Conservation (phyloP, 2,329 filamentous ascomycete genomes). For the Fonsecaea monophora region DNA sequence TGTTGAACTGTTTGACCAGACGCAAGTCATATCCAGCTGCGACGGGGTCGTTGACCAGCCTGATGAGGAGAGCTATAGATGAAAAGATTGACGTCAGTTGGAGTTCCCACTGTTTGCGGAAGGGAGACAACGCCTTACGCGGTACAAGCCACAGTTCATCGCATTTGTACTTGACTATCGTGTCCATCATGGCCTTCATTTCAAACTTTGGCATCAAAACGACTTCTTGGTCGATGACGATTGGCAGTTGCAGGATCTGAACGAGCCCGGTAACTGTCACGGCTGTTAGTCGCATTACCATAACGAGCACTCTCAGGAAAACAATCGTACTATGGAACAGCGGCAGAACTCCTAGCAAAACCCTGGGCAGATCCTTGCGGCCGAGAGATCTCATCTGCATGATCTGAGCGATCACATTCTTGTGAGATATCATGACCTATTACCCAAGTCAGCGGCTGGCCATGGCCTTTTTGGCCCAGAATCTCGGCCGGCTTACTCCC, state of each 20-base stretch:
- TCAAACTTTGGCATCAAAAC: constrained; percentile 32
- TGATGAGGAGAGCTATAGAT: constrained; percentile 26
- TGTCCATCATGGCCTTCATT: constrained; percentile 28
- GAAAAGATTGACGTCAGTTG: constrained; percentile 8
- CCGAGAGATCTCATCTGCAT: constrained; percentile 24
- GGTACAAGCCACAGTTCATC: constrained; percentile 32
- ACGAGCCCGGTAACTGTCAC: constrained; percentile 25
- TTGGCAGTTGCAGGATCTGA: constrained; percentile 27
- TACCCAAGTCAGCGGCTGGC: constrained; percentile 43
- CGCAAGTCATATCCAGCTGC: constrained; percentile 62
- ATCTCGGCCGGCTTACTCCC: constrained; percentile 66
- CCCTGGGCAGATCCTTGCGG: constrained; percentile 12
- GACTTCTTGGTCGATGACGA: constrained; percentile 27
- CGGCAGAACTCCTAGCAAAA: constrained; percentile 24
- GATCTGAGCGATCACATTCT: constrained; percentile 30
- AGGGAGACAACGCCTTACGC: constrained; percentile 13
- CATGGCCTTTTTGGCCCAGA: not conserved
- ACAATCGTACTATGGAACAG: constrained; percentile 25
- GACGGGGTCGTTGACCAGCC: constrained; percentile 27
- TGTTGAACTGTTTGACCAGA: constrained; percentile 69
- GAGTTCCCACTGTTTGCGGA: not conserved
- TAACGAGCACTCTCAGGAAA: not conserved
- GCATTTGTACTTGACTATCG: constrained; percentile 27
- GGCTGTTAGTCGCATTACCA: not conserved
- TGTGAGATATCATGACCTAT: constrained; percentile 32